Evolutionary conservation across 345 rosid genomes (phyloP), one percentile per base, ranked within the genome.

Genomic region (Lepidium didymum): DNA sequence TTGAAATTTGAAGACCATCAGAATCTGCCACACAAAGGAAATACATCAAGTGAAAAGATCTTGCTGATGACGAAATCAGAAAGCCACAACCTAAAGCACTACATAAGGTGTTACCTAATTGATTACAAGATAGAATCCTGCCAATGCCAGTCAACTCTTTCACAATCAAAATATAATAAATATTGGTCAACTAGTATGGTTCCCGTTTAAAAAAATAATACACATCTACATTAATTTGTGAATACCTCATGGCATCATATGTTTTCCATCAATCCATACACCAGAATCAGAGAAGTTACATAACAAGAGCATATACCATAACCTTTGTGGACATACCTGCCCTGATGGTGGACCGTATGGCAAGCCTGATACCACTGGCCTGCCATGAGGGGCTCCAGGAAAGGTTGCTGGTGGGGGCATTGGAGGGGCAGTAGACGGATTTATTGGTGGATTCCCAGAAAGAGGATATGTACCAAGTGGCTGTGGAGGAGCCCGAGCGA

Each of bases 321-420:
- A 88, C 87, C 77, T 79, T 79, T 68, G 84, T 15, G 77, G 53
- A 61, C 81, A 85, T 80, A 77, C 72, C 49, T 73, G 75, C 81
- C 79, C 79, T 46, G 87, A 56, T 64, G 83, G 94, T 74, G 82
- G 79, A 54, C 87, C 90, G 78, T 81, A 93, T 57, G 97, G 86
- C 59, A 79, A 75, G 76, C 73, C 81, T 27, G 81, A 31, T 11
- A 86, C 79, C 10, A 82, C 82, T 8, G 77, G 77, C 35, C 76
- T 71, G 25, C 79, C 82, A 68, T 76, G 87, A 64, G 86, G 78
- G 54, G 81, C 70, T 23, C 74, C 81, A 8, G 83, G 80, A 72
- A 75, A 86, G 19, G 80, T 79, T 59, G 80, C 56, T 19, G 77
- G 72, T 52, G 74, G 73, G 43, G 76, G 70, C 69, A 72, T 45